These are phyloP conservation scores for Phlebiopsis flavidoalba DNA, from an alignment of 768 basidiomycete species.

Conservation along the genomic window DNA sequence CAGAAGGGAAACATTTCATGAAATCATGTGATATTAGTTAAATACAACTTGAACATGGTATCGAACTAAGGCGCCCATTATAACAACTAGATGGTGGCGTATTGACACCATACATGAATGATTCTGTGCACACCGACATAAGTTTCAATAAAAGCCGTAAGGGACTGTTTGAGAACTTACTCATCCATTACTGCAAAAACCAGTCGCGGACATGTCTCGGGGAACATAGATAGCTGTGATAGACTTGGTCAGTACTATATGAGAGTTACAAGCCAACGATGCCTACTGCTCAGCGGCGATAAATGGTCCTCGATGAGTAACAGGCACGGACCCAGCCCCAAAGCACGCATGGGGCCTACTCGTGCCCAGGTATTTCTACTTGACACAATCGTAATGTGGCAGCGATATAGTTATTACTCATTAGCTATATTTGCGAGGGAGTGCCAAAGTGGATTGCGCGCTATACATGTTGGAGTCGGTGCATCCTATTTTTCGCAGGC, in stretches of 20 bases:
- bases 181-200: slow-evolving; percentile 47
- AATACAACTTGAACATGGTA: no score
- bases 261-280: not conserved
- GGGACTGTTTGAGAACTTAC: slow-evolving; percentile 24
- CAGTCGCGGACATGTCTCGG: slow-evolving; percentile 52
- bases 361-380: slow-evolving; percentile 29
- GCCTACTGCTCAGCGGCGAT: slow-evolving; percentile 46
- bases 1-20: no score
- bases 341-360: slow-evolving; percentile 24
- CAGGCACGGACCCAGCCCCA: slow-evolving; percentile 38
- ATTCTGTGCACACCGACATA: slow-evolving; percentile 3
- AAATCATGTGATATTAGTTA: no score
- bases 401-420: no score
- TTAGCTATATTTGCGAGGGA: not conserved
- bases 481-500: slow-evolving; percentile 33
- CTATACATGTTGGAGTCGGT: slow-evolving; percentile 61
- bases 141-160: no score
- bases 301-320: slow-evolving; percentile 55
- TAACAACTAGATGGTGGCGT: slow-evolving; percentile 1
- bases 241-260: no score
- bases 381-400: slow-evolving; percentile 51
- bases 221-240: slow-evolving; percentile 51
- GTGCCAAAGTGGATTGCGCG: not conserved
- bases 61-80: no score
- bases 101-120: slow-evolving; percentile 11